Percentiles rank a stretch among this genome's conserved stretches.
These are phyloP conservation scores for Ophiostoma triangulosporum DNA, from an alignment of 2,329 filamentous ascomycete genomes.

Conservation along the genomic window DNA sequence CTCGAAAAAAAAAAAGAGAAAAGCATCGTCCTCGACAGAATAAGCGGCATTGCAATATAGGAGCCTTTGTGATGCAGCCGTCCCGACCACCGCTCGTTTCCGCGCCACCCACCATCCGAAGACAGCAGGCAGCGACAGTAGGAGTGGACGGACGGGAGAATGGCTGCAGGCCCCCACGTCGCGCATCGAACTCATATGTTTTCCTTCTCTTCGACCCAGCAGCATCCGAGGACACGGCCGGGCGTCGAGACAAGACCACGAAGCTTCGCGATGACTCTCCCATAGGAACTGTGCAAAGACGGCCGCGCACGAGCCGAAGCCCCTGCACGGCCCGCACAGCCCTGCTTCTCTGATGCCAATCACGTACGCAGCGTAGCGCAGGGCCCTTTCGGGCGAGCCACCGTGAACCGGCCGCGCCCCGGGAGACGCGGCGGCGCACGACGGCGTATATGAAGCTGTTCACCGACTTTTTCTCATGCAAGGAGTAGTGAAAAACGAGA, in stretches of 20 bases:
- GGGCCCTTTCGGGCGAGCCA: conserved; percentile 15
- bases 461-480: conserved; percentile 18
- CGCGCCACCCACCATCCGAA: neutral
- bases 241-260: conserved; percentile 7
- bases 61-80: conserved; percentile 2
- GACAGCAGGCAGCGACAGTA: neutral
- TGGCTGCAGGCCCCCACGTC: conserved; percentile 12
- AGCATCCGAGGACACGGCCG: neutral
- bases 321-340: neutral
- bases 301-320: neutral
- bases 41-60: conserved; percentile 18
- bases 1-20: conserved; percentile 9
- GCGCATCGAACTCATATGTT: conserved; percentile 17
- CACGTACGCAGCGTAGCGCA: conserved; percentile 15
- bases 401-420: neutral
- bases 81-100: neutral
- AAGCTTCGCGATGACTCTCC: conserved; percentile 17
- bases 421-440: neutral
- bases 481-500: conserved; percentile 4
- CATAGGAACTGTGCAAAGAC: conserved; percentile 10
- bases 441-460: conserved; percentile 14
- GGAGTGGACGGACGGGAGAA: neutral
- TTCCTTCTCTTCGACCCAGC: neutral
- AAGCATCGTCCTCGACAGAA: conserved; percentile 16
- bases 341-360: conserved; percentile 18